Base-by-base conservation (phyloP, 1,284 basidiomycete species). In the Ustilago loliicola region DNA sequence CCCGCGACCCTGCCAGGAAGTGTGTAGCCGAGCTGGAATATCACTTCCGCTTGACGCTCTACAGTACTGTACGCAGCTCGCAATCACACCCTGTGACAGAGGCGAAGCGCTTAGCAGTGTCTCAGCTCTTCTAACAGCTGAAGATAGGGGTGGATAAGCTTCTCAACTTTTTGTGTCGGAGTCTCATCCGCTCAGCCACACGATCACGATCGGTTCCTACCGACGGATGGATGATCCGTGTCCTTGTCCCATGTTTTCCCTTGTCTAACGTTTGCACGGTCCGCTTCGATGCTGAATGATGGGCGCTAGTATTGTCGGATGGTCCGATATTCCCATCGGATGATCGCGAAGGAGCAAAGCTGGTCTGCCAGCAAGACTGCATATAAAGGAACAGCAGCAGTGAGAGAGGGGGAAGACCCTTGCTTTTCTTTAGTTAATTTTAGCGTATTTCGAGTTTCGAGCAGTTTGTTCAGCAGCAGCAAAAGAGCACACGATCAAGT, bases 161-260 rank as follows among this genome's bases (percentile, higher is more conserved):
- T 21, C 21, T 29, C 52, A 32, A 52, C 25, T 11, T 32, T 54
- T 29, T 5, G 19, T 36, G 32, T 54, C 52, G 52, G 52, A 54
- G 52, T 54, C 54, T 40, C 21, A 54, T 27, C 32, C 21, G 17
- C 29, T 42, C 34, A 40, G 13, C 23, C 23, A 56, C 21, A 25
- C 34, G 36, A 42, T 56, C 38, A 25, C 54, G 54, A 50, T 50
- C 27, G 48, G 48, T 13, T 27, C 36, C 6, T 40, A 29, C 54
- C 54, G 34, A 56, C 54, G 54, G 34, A 56, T 56, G 34, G 52
- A 56, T 40, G 36, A 21, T 42, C 4, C 17, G 27, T 42, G 38
- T 56, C 34, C 15, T 23, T 36, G 32, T 54, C 52, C 52, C 52
- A 32, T 36, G 25, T 29, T 52, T 48, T 8, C 27, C 27, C 47